phyloP scores from a whole-genome alignment of 2,329 filamentous ascomycete species.

The Leptodontidium sp. region DNA sequence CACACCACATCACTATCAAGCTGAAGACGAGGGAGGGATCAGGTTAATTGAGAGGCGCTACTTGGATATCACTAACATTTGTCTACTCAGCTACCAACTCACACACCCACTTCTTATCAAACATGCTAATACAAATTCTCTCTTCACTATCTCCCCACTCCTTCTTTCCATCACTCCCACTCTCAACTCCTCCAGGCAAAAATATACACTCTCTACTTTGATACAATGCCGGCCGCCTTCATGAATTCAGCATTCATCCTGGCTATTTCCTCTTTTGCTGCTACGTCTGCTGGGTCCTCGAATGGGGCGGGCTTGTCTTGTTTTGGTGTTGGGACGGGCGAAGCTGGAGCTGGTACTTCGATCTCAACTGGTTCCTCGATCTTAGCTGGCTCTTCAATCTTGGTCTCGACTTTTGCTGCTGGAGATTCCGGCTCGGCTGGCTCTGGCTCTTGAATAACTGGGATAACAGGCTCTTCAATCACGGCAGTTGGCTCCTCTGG shows the following conservation, averaged over 20 bases:
- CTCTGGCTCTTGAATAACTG: constrained; percentile 12
- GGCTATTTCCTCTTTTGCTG: constrained; percentile 23
- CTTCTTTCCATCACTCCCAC: neutral
- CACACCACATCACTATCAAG: too few relatives aligned
- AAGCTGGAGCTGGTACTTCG: constrained; percentile 20
- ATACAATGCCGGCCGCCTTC: constrained; percentile 13
- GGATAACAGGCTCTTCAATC: constrained; percentile 18
- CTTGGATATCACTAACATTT: constrained; percentile 24
- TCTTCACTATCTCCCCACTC: neutral
- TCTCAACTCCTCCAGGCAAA: neutral
- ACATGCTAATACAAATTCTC: constrained; percentile 18
- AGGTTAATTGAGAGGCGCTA: constrained; percentile 1
- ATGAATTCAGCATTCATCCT: constrained; percentile 24
- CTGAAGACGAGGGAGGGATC: too few relatives aligned
- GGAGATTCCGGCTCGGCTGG: neutral
- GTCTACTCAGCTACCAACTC: constrained; percentile 12
- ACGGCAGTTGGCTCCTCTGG: constrained; percentile 17
- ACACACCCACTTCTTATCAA: neutral
- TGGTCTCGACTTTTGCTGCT: neutral
- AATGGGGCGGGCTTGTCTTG: neutral
- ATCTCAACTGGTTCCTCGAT: neutral
- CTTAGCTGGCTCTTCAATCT: neutral
- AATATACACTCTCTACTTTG: constrained; percentile 15
- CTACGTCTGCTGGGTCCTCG: constrained; percentile 20
- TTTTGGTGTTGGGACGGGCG: constrained; percentile 11